phyloP scores from a whole-genome alignment of 2,329 filamentous ascomycete species.

The Sporothrix humicola region DNA sequence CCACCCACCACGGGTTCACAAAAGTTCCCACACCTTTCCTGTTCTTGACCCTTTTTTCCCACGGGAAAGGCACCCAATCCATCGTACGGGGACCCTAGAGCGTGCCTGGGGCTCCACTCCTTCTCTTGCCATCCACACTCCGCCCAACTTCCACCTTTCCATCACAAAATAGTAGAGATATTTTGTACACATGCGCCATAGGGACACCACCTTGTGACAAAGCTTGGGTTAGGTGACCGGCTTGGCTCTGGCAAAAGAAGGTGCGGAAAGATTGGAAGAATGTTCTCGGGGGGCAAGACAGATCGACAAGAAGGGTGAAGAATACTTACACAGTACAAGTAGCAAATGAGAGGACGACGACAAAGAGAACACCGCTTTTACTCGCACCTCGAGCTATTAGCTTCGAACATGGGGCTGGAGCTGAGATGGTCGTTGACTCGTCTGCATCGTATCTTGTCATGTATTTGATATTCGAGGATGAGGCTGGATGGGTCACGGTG shows the following conservation, averaged over 20 bases:
- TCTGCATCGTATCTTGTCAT: background rate
- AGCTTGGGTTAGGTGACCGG: constrained; percentile 16
- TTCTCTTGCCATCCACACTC: background rate
- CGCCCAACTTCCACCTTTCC: too few species aligned
- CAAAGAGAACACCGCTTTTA: background rate
- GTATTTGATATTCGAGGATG: constrained; percentile 7
- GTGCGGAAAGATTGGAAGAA: background rate
- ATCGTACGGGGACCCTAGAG: constrained; percentile 11
- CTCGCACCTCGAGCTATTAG: background rate
- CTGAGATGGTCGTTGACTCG: constrained; percentile 9
- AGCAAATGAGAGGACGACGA: too few species aligned
- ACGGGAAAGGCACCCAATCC: constrained; percentile 8
- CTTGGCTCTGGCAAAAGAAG: background rate
- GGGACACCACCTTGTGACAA: background rate
- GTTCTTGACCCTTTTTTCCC: constrained; percentile 6
- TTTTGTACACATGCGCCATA: background rate
- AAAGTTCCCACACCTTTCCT: background rate
- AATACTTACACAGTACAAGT: background rate
- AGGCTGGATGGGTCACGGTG: background rate
- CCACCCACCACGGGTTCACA: background rate
- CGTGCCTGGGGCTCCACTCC: background rate
- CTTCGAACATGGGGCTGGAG: background rate
- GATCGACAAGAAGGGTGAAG: background rate
- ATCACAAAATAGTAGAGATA: background rate
- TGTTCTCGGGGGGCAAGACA: background rate